Conservation (phyloP, 2,329 filamentous ascomycete species). For the Pestalotiopsis sp. region DNA sequence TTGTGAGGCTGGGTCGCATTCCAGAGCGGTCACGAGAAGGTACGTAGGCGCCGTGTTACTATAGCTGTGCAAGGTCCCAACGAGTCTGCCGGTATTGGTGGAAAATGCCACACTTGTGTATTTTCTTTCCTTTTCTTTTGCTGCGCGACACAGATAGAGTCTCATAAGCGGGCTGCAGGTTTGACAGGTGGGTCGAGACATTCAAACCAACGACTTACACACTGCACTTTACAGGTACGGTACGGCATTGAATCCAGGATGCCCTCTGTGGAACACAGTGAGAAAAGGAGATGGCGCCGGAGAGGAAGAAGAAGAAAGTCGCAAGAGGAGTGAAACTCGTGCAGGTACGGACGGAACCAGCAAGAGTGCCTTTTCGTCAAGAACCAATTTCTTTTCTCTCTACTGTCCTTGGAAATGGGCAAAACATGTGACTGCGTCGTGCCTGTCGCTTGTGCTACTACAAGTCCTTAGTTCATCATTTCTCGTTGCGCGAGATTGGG, state of each 20-base stretch:
- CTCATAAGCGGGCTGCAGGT: background rate
- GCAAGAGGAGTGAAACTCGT: background rate
- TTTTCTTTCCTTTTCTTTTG: no score
- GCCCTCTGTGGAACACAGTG: background rate
- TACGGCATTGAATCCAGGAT: background rate
- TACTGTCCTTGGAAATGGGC: background rate
- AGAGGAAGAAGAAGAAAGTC: background rate
- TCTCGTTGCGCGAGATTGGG: background rate
- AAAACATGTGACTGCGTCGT: background rate
- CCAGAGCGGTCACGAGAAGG: background rate
- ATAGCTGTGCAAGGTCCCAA: background rate
- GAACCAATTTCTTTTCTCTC: background rate
- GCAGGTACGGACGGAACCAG: background rate
- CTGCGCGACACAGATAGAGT: background rate
- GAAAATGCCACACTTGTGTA: background rate
- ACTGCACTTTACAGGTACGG: background rate
- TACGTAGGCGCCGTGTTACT: background rate
- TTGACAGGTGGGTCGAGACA: conserved; percentile 4
- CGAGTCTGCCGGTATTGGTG: background rate
- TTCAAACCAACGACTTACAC: background rate
- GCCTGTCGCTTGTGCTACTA: background rate
- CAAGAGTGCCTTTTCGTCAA: background rate
- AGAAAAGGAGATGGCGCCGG: background rate
- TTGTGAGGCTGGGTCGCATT: background rate
- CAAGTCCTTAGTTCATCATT: background rate